A percentile compares a stretch with the other conserved stretches of the same genome.
Evolutionary conservation across 176 grass and related monocot genomes (phyloP).

Genomic region (barley (Hordeum vulgare)): DNA sequence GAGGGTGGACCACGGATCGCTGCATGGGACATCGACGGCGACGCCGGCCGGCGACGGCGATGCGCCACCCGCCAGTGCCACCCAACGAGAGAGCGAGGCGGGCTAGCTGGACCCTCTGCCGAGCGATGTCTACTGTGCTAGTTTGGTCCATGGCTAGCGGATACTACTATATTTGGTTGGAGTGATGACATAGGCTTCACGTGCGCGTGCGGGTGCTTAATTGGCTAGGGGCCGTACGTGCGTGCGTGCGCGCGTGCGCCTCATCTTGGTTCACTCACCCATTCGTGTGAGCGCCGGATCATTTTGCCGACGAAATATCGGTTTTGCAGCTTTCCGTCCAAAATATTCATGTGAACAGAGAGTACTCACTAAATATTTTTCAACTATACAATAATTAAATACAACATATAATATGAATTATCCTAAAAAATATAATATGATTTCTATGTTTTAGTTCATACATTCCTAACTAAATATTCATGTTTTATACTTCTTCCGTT

Average conservation of each 20-base stretch:
- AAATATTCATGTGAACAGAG: no score
- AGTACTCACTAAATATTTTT: no score
- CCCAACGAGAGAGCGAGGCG: background rate
- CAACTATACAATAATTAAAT: no score
- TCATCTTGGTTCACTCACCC: background rate
- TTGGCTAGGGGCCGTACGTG: background rate
- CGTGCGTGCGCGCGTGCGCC: background rate
- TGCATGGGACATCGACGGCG: background rate
- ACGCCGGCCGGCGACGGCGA: background rate
- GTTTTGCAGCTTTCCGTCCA: no score
- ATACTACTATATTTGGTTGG: background rate
- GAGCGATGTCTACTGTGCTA: background rate
- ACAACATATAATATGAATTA: no score
- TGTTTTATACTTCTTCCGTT: no score
- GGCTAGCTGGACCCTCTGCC: background rate
- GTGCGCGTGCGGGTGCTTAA: background rate
- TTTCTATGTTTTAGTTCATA: no score
- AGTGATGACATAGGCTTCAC: slow-evolving; percentile 3
- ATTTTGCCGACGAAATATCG: no score
- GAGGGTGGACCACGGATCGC: background rate
- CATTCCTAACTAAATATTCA: no score
- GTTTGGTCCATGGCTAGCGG: background rate
- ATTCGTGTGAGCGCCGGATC: background rate
- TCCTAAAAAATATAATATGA: no score
- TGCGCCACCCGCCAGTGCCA: background rate